Conservation (phyloP, 2,329 filamentous ascomycete species). For the Diaporthe capsici region DNA sequence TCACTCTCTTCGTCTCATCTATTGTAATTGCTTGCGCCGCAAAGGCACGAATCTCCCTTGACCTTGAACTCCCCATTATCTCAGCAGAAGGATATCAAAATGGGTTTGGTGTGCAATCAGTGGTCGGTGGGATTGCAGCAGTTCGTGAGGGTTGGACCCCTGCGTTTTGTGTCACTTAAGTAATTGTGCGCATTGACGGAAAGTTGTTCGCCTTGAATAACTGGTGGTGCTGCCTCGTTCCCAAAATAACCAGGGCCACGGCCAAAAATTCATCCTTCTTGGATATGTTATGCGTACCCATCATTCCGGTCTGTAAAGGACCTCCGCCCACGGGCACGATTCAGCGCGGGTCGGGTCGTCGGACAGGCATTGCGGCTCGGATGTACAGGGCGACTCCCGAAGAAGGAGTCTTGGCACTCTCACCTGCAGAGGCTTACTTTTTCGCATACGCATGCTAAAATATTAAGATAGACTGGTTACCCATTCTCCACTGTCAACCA, state of each 20-base stretch:
- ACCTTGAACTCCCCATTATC: no score
- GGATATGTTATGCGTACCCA: no score
- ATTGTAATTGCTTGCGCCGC: no score
- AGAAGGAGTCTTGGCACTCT: neutral
- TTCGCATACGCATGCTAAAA: neutral
- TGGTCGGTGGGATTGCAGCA: neutral
- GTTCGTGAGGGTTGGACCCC: neutral
- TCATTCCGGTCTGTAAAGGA: no score
- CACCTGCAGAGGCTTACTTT: conserved; percentile 12
- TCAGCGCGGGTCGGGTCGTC: neutral
- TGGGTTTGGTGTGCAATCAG: neutral
- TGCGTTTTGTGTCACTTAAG: neutral
- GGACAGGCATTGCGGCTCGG: conserved; percentile 33
- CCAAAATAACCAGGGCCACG: neutral
- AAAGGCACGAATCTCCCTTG: no score
- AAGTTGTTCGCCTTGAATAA: neutral
- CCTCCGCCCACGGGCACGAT: neutral
- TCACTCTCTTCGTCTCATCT: no score
- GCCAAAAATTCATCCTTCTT: neutral
- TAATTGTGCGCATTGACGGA: neutral
- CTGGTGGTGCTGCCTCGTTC: neutral
- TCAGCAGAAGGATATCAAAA: no score
- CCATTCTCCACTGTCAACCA: neutral
- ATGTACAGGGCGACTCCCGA: conserved; percentile 35
- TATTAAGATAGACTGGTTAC: no score